Percentiles rank a stretch among this genome's conserved stretches.
phyloP scores from a whole-genome alignment of 2,329 filamentous ascomycete species.

The Fusarium papillatum region DNA sequence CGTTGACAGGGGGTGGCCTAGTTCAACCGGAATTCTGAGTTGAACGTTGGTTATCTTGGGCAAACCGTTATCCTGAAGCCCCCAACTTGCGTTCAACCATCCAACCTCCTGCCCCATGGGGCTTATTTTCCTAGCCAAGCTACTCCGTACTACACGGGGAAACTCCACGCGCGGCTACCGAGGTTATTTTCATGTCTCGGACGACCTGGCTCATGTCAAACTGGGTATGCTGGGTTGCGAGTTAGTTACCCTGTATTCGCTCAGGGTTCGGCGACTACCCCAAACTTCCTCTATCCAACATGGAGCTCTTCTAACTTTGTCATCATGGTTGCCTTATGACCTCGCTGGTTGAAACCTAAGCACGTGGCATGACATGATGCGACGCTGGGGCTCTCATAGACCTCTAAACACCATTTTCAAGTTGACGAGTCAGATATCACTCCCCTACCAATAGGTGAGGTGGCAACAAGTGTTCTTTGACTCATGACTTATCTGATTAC shows the following conservation, averaged over 20 bases:
- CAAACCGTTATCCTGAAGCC: not conserved
- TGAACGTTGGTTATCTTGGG: not conserved
- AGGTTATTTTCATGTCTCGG: not conserved
- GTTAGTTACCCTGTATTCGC: not conserved
- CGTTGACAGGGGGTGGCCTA: not conserved
- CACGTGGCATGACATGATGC: not conserved
- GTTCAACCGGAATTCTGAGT: not conserved
- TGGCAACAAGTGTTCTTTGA: not conserved
- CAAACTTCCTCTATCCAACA: not conserved
- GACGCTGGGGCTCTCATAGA: not conserved
- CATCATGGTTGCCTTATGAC: not conserved
- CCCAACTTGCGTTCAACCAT: not conserved
- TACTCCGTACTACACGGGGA: not conserved
- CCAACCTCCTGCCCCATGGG: not conserved
- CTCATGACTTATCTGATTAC: not conserved
- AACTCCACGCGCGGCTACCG: not conserved
- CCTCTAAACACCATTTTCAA: not conserved
- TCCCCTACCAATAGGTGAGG: not conserved
- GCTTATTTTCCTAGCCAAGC: not conserved
- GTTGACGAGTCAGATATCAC: not conserved
- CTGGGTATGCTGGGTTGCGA: not conserved
- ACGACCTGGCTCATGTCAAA: not conserved
- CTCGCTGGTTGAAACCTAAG: not conserved
- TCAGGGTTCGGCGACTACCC: not conserved
- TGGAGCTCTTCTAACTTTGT: not conserved